Evolutionary conservation across 1,284 basidiomycete species (phyloP), one percentile per base, ranked within the genome.

Genomic region (Ganoderma sinense): DNA sequence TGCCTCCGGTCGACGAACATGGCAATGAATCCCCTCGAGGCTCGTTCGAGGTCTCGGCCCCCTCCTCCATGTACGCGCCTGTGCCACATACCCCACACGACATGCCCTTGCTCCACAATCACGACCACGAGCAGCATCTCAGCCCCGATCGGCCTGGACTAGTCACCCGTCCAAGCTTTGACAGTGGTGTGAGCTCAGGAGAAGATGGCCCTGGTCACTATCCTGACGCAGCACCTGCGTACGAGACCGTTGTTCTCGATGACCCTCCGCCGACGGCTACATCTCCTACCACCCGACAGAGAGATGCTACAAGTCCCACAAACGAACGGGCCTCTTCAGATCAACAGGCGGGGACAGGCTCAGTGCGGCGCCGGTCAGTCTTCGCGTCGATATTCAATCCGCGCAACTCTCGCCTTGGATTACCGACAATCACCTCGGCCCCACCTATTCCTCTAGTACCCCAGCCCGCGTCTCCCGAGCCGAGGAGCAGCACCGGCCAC

Each of bases 211-310:
- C 70, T 10, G 65, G 64, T 5, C 68, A 81, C 56, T 83, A 86
- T 6, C 80, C 87, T 69, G 92, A 89, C 33, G 86, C 88, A 56
- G 88, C 89, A 11, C 91, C 91, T 7, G 78, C 90, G 0, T 93
- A 93, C 77, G 91, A 92, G 78, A 87, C 86, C 20, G 80, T 88
- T 8, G 80, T 72, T 7, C 65, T 74, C n/a, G 75, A 74, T n/a
- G 73, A 72, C 33, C 48, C 65, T 39, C 60, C 13, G 51, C 68
- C 48, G 51, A 33, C 55, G 29, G 8, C 56, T 1, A 64, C 61
- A 20, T 20, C 71, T 16, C 33, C 62, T 23, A n/a, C 63, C 14
- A 33, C 36, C 33, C 43, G 64, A 45, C 29, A 64, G 2, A 10
- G 4, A 14, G 20, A 10, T 11, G 31, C 39, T 6, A 29, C 68